Evolutionary conservation across 1,284 basidiomycete species (phyloP), one percentile per base, ranked within the genome.

Genomic region (Malassezia psittaci): DNA sequence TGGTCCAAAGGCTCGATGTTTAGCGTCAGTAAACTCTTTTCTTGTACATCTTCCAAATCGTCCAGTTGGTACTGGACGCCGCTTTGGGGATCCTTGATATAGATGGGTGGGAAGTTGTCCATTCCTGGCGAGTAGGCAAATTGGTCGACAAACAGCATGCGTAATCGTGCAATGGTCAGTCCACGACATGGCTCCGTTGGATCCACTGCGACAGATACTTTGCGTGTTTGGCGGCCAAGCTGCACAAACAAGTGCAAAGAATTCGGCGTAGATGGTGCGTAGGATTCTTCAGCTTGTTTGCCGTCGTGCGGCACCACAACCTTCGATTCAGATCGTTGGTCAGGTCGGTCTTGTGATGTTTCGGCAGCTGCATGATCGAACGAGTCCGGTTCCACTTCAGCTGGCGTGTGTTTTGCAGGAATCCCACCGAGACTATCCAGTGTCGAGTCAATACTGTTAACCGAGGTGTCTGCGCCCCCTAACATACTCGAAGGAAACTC

Each of bases 1-100:
- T 98, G 93, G 76, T 96, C 93, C 51, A 98, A 83, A 12, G 90
- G 88, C 80, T 96, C 91, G 62, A 98, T 91, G 67, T 96, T 94
- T 51, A 98, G 79, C 41, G 87, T 91, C 54, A 98, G 78, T 24
- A 96, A 75, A 68, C 86, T 87, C 57, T 85, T 88, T 45, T 89
- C 86, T 74, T 85, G 85, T 24, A 98, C 82, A 69, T 98, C 93
- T n/a, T 86, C 84, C 64, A 90, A 83, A 74, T 96, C 88, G 75
- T 98, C 93, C 45, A 98, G 79, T 76, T 96, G 90, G 72, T 96
- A 98, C 70, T 90, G 86, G 49, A 96, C 87, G 8, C 90, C 89
- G 57, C 86, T 90, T 34, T 82, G 83, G 4, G 85, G 85, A 77
- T 96, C 93, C 9, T 89, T 85, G 54, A 96, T 85, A 72, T 96